Base-by-base conservation (phyloP, 2,329 filamentous ascomycete species). In the Epichloe aotearoae region DNA sequence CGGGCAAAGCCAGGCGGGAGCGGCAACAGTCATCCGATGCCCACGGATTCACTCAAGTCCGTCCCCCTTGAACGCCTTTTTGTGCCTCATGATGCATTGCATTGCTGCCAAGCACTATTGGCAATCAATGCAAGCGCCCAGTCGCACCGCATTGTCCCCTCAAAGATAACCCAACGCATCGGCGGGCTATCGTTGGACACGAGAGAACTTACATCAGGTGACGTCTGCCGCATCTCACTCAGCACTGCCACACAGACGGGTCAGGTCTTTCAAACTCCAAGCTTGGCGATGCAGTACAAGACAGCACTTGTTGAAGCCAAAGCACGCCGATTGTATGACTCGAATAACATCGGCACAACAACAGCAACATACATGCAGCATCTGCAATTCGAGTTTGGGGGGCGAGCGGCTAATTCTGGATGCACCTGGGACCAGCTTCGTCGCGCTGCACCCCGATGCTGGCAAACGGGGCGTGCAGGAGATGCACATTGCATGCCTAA, bases 171-270 rank as follows among this genome's bases (percentile, higher is more conserved):
- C 3, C n/a, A 7, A 39, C 10, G 15, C 6, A 47, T 3, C 3
- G 17, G 38, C 5, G 20, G 34, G 12, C 33, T 11, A 37, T 19
- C 10, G 40, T 30, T 47, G 46, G 46, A 47, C 46, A 33, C 7
- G 36, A 39, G 37, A 4, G 11, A 38, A 33, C 19, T 34, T 34
- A 34, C n/a, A 23, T 23, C 23, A 3, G 41, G 36, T 33, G 20
- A 47, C 46, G 39, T 33, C n/a, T 8, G 46, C 46, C 23, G 47
- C 47, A 49, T 49, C 47, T 20, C 10, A 36, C 47, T 20, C 5
- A 36, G 39, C 47, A 49, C 47, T 42, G 47, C 47, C 47, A 49
- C 47, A 38, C 38, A 38, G 38, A 41, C 42, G 17, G 38, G 39
- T 36, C 38, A 34, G 26, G 26, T 26, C 26, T 8, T 8, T n/a